Percentiles rank a stretch among this genome's conserved stretches.
phyloP scores from a whole-genome alignment of 441 rosid genomes.

The Euphorbia schlechtendalii region DNA sequence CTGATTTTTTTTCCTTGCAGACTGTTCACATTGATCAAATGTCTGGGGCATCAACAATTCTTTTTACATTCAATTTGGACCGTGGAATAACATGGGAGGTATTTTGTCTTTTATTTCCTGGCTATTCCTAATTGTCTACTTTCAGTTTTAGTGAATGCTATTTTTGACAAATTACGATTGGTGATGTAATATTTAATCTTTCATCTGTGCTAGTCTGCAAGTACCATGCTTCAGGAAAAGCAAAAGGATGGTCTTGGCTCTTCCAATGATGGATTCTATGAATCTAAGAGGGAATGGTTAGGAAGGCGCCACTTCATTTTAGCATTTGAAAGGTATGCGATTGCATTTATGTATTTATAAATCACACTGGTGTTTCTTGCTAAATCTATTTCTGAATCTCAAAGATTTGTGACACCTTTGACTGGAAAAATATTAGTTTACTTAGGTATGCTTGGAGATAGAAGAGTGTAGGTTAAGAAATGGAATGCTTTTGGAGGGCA shows the following conservation, averaged over 20 bases:
- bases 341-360: background rate
- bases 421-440: background rate
- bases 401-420: background rate
- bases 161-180: background rate
- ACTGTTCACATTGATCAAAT: conserved; percentile 92
- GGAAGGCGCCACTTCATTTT: conserved; percentile 87
- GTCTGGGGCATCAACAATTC: conserved; percentile 93
- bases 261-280: conserved; percentile 81
- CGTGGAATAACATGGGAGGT: conserved; percentile 99
- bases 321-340: conserved; percentile 83
- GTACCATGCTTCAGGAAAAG: conserved; percentile 68
- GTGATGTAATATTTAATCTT: conserved; percentile 15
- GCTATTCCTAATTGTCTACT: background rate
- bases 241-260: conserved; percentile 81
- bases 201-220: conserved; percentile 56
- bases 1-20: conserved; percentile 32
- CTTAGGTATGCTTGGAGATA: background rate
- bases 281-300: conserved; percentile 97
- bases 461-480: background rate
- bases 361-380: background rate
- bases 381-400: background rate
- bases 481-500: background rate
- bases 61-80: conserved; percentile 83
- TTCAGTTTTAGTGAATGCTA: background rate
- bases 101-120: conserved; percentile 7